Evolutionary conservation across 2,329 filamentous ascomycete genomes (phyloP).

Genomic region (Penicillium sp.): DNA sequence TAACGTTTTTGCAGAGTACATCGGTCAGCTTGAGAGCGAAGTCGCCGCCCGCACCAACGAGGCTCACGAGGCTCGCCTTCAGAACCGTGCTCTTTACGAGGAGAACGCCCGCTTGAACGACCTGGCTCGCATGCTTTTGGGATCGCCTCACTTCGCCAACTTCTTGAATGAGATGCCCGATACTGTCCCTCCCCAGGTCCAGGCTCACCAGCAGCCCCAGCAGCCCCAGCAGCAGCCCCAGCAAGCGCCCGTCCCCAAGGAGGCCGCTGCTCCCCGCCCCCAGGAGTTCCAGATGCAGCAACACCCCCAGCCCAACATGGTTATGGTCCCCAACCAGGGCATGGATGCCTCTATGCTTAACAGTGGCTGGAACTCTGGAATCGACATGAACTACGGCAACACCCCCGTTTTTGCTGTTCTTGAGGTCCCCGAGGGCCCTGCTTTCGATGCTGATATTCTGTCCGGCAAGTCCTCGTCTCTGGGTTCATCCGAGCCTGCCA

Average conservation of each 20-base stretch:
- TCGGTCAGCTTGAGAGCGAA: slow-evolving; percentile 87
- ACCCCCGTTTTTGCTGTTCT: slow-evolving; percentile 64
- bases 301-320: slow-evolving; percentile 68
- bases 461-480: slow-evolving; percentile 69
- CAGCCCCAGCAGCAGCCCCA: slow-evolving; percentile 42
- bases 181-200: slow-evolving; percentile 50
- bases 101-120: slow-evolving; percentile 82
- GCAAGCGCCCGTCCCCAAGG: slow-evolving; percentile 62
- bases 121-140: slow-evolving; percentile 77
- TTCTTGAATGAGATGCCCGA: slow-evolving; percentile 72
- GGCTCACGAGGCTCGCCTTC: slow-evolving; percentile 73
- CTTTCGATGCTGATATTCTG: slow-evolving; percentile 62
- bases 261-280: slow-evolving; percentile 62
- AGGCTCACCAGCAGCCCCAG: slow-evolving; percentile 43
- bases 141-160: slow-evolving; percentile 78
- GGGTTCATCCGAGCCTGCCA: slow-evolving; percentile 45
- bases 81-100: slow-evolving; percentile 79
- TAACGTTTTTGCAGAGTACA: slow-evolving; percentile 72
- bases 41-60: slow-evolving; percentile 82
- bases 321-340: slow-evolving; percentile 77
- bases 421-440: slow-evolving; percentile 67
- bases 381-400: slow-evolving; percentile 47
- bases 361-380: slow-evolving; percentile 47
- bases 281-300: slow-evolving; percentile 62
- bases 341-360: slow-evolving; percentile 72